Conservation (phyloP, 2,329 filamentous ascomycete species). For the Alternaria infectoria region DNA sequence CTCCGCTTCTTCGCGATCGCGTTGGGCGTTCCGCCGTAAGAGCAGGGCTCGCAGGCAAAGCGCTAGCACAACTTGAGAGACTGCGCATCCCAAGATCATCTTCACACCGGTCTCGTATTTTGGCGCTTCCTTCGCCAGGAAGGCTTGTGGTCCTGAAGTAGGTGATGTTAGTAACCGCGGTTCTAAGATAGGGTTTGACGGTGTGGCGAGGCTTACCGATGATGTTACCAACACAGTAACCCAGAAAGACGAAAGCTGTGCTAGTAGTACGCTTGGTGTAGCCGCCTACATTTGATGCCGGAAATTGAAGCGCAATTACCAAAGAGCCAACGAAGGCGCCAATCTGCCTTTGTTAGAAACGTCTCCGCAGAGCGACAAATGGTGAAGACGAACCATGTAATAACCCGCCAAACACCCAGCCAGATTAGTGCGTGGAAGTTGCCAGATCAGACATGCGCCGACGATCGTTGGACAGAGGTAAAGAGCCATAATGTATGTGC, state of each 20-base stretch:
- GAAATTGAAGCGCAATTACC: slow-evolving; percentile 61
- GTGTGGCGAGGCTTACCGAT: slow-evolving; percentile 38
- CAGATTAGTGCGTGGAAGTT: slow-evolving; percentile 52
- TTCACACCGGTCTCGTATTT: slow-evolving; percentile 61
- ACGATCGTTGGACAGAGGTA: slow-evolving; percentile 61
- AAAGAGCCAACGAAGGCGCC: slow-evolving; percentile 59
- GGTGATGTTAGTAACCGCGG: background rate
- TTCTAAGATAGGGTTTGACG: background rate
- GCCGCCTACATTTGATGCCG: slow-evolving; percentile 54
- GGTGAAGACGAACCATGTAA: slow-evolving; percentile 50
- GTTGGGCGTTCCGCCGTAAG: background rate
- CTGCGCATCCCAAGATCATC: slow-evolving; percentile 56
- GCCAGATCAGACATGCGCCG: slow-evolving; percentile 59
- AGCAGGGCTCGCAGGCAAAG: slow-evolving; percentile 10
- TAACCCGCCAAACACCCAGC: slow-evolving; percentile 60
- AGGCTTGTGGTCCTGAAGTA: slow-evolving; percentile 49
- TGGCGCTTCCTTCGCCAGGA: slow-evolving; percentile 54
- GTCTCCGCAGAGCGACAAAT: background rate
- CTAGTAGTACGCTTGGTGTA: slow-evolving; percentile 49
- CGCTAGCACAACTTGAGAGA: slow-evolving; percentile 50
- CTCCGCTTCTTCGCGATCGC: slow-evolving; percentile 2
- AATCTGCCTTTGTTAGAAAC: slow-evolving; percentile 14
- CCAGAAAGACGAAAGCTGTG: slow-evolving; percentile 56
- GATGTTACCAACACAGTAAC: slow-evolving; percentile 57
- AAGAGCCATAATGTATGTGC: slow-evolving; percentile 60